Evolutionary conservation across 2,329 filamentous ascomycete species (phyloP), one percentile per base, ranked within the genome.

Genomic region (Thelonectria blattea): DNA sequence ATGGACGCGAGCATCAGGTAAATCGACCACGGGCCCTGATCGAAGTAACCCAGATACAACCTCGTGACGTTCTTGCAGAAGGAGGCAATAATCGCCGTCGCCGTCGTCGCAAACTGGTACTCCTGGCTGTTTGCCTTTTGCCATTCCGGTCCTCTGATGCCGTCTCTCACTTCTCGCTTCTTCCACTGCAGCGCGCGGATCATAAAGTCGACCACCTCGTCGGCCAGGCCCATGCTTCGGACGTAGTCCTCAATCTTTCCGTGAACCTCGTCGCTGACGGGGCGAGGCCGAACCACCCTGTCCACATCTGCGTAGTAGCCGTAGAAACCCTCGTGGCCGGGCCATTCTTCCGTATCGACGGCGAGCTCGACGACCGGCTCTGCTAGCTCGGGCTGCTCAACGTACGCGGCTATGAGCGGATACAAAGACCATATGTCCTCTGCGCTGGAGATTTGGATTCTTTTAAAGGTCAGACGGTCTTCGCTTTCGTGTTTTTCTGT

Each of bases 61-160:
- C 27, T 57, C 20, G 47, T 17, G 12, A 57, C 37, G 46, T 47
- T 57, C 11, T 18, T 49, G 39, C 47, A 51, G 30, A 57, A 27
- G 14, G 55, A 57, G 10, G 51, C 27, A 3, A 57, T 24, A 12
- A 57, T 49, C 5, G 48, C 47, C 8, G 43, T 43, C 9, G 30
- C 41, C 3, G 30, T 51, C 2, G 30, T 14, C 9, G 30, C 30
- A 41, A 47, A 52, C 7, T 41, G 18, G 7, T 30, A 30, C 7
- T 39, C 24, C 15, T 24, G 9, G 27, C n/a, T 15, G 30, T 42
- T 8, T 41, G 24, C 47, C 14, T 27, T 3, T 22, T 14, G 18
- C 27, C 27, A 30, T 30, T 24, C 22, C 22, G 22, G 3, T 24
- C 27, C 27, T 30, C 4, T 30, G 5, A 42, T 27, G 12, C 18